phyloP scores from a whole-genome alignment of 1,284 basidiomycete genomes.

The Amylostereum areolatum region DNA sequence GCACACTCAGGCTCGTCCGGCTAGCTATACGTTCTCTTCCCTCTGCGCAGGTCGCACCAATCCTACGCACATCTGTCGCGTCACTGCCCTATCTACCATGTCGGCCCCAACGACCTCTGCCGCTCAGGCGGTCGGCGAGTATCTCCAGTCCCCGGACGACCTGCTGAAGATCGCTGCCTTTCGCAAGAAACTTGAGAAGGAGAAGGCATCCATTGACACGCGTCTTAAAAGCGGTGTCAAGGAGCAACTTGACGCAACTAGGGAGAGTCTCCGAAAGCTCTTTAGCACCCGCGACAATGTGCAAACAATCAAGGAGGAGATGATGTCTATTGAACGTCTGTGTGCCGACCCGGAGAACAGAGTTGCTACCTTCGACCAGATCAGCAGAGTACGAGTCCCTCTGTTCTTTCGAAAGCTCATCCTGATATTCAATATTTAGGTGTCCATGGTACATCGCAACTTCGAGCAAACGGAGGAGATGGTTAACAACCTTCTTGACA shows the following conservation, averaged over 20 bases:
- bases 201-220: constrained; percentile 93
- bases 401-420: background rate
- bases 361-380: constrained; percentile 86
- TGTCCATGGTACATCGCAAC: constrained; percentile 93
- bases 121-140: constrained; percentile 79
- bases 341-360: constrained; percentile 68
- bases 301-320: constrained; percentile 87
- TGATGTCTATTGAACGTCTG: constrained; percentile 81
- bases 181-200: constrained; percentile 93
- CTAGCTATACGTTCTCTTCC: no score
- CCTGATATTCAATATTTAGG: constrained; percentile 39
- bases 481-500: constrained; percentile 86
- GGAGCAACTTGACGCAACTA: constrained; percentile 88
- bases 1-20: no score
- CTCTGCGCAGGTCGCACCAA: no score
- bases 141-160: constrained; percentile 91
- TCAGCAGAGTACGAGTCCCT: constrained; percentile 66
- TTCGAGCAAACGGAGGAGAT: constrained; percentile 95
- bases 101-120: constrained; percentile 50
- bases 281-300: constrained; percentile 80
- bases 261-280: constrained; percentile 85
- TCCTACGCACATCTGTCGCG: no score
- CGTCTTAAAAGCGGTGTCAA: constrained; percentile 90
- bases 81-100: constrained; percentile 6
- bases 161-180: constrained; percentile 85